phyloP scores from a whole-genome alignment of 202 grass and related monocot genomes.

The Dendrocalamus latiflorus region DNA sequence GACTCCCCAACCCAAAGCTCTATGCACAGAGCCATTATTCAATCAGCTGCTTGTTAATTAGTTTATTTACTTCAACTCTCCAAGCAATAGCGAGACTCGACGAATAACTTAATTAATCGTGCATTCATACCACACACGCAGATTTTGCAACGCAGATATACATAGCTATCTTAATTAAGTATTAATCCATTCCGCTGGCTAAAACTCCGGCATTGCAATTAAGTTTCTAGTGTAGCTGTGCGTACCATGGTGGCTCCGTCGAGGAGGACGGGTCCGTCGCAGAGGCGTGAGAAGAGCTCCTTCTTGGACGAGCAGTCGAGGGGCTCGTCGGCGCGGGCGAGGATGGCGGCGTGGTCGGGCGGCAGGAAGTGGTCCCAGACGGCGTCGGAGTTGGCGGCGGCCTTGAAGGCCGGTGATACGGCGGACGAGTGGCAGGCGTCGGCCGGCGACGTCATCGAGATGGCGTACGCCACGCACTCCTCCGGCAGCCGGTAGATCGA shows the following conservation, averaged over 20 bases:
- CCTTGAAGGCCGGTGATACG: conserved; percentile 58
- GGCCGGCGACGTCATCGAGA: conserved; percentile 59
- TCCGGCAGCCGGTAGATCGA: conserved; percentile 50
- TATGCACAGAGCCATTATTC: neutral
- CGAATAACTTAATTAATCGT: no score
- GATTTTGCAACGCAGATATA: no score
- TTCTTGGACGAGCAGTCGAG: conserved; percentile 37
- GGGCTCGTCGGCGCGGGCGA: conserved; percentile 37
- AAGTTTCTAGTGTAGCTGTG: neutral
- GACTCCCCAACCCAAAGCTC: conserved; percentile 59
- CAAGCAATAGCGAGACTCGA: no score
- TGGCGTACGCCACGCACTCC: conserved; percentile 61
- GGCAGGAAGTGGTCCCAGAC: conserved; percentile 70
- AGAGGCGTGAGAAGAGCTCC: conserved; percentile 73
- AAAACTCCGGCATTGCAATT: neutral
- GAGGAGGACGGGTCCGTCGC: conserved; percentile 51
- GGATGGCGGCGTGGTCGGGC: conserved; percentile 43
- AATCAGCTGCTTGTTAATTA: neutral
- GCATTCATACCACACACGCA: no score
- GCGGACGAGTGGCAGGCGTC: conserved; percentile 58
- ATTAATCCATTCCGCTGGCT: neutral
- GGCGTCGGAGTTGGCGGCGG: conserved; percentile 58
- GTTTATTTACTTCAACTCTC: no score
- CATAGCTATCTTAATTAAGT: neutral
- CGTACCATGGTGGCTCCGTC: conserved; percentile 69